A percentile compares a stretch with the other conserved stretches of the same genome.
phyloP scores from a whole-genome alignment of 169 alveolate genomes.

The Neospora caninum region DNA sequence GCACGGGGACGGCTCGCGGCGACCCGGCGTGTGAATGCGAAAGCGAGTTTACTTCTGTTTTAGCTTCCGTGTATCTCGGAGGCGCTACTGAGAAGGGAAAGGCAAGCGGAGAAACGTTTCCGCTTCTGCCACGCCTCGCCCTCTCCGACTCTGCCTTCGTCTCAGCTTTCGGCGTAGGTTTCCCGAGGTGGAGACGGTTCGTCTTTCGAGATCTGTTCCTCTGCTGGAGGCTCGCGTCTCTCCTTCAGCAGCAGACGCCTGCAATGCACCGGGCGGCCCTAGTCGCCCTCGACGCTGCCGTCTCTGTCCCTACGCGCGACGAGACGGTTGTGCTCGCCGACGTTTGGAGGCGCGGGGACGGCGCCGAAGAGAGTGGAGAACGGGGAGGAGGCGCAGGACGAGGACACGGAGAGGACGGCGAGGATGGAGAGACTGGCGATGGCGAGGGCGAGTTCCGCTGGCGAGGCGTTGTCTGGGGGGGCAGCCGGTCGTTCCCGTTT shows the following conservation, averaged over 20 bases:
- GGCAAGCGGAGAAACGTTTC: neutral
- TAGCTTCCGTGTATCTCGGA: neutral
- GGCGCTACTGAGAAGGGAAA: neutral
- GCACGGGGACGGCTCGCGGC: neutral
- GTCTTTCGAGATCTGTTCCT: conserved; percentile 15
- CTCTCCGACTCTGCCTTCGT: neutral
- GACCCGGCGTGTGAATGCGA: neutral
- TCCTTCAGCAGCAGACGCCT: conserved; percentile 23
- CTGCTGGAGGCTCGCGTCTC: neutral
- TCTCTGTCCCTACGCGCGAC: neutral
- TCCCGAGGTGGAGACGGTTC: neutral
- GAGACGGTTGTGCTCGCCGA: neutral
- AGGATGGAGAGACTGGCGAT: neutral
- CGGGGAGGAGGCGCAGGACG: neutral
- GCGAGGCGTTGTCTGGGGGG: neutral
- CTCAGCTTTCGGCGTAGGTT: neutral
- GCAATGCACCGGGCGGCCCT: conserved; percentile 22
- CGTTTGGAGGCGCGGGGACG: neutral
- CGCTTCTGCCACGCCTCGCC: neutral
- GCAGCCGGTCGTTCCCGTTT: neutral
- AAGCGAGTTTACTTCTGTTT: neutral
- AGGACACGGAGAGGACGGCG: neutral
- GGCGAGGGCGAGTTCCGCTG: neutral
- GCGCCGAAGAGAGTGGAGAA: too few species aligned
- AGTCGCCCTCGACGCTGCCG: neutral